Percentiles rank a stretch among this genome's conserved stretches.
Evolutionary conservation across 805 yeast genomes (phyloP).

Genomic region (Candida parachauliodes): DNA sequence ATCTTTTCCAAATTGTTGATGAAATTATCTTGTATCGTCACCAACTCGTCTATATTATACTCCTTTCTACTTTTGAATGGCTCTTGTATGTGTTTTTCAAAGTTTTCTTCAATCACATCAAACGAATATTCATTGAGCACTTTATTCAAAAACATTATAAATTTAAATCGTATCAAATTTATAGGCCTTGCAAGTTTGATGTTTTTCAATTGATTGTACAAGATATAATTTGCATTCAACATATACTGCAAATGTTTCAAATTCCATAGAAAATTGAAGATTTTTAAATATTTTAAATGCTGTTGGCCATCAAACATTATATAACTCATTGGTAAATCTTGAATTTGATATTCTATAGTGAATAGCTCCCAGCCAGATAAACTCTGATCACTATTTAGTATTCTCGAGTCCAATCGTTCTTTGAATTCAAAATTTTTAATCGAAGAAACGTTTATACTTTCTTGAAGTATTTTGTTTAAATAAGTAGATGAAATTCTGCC

Average conservation of each 20-base stretch:
- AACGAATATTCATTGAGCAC: slow-evolving; percentile 40
- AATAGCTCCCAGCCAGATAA: slow-evolving; percentile 89
- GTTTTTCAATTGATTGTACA: slow-evolving; percentile 20
- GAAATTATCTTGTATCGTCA: slow-evolving; percentile 6
- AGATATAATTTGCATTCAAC: slow-evolving; percentile 35
- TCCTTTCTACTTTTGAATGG: slow-evolving; percentile 16
- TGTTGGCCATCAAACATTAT: slow-evolving; percentile 33
- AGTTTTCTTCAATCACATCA: slow-evolving; percentile 45
- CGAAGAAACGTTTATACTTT: slow-evolving; percentile 58
- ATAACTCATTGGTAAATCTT: slow-evolving; percentile 50
- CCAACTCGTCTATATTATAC: slow-evolving; percentile 2
- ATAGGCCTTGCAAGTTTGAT: slow-evolving; percentile 24
- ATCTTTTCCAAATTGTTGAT: slow-evolving; percentile 2
- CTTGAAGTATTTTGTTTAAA: slow-evolving; percentile 59
- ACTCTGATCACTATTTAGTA: slow-evolving; percentile 64
- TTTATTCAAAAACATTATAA: slow-evolving; percentile 39
- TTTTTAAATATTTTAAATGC: slow-evolving; percentile 52
- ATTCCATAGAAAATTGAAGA: slow-evolving; percentile 85
- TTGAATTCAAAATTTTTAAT: slow-evolving; percentile 30
- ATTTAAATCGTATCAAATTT: slow-evolving; percentile 36
- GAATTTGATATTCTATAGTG: slow-evolving; percentile 71
- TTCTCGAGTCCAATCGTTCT: slow-evolving; percentile 73
- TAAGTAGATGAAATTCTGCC: slow-evolving; percentile 60
- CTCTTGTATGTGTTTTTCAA: slow-evolving; percentile 19
- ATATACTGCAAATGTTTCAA: slow-evolving; percentile 58